Evolutionary conservation across 2,329 filamentous ascomycete genomes (phyloP), one percentile per base, ranked within the genome.

Genomic region (Mariannaea elegans): DNA sequence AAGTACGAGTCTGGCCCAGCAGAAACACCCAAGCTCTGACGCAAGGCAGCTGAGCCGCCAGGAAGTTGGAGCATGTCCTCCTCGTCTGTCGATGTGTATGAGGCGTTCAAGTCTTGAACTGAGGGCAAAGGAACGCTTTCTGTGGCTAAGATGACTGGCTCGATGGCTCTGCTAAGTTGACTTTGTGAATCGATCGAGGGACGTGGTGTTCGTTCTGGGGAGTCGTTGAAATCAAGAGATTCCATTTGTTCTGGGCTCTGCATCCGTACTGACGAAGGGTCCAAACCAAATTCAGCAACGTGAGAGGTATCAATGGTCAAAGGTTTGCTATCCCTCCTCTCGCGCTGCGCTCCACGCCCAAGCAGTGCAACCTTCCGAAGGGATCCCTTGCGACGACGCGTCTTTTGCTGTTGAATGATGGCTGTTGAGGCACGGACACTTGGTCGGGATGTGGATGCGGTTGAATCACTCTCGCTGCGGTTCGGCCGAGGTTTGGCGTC

Each of bases 291-390:
- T 1, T 68, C 56, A 19, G 68, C 59, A 21, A 69, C 62, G 32
- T 75, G 72, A 21, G 75, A 73, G 18, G 76, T 80, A 55, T 82
- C 77, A 54, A 83, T 76, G 18, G 74, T 76, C 58, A 82, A 68
- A 16, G 78, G 73, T 54, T 80, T 84, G 56, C 75, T 77, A 56
- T 87, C 87, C 65, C 79, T 84, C 70, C 77, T 82, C 67, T 86
- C 87, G 61, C 85, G 82, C 74, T 85, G 87, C 54, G 83, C 86
- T 62, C 90, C 89, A 63, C 90, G 90, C 14, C 92, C 92, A 16
- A 97, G 82, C 47, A 97, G 81, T 23, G 93, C 93, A 10, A 92
- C 92, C 77, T 97, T 97, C 60, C 94, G 86, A 73, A 97, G 81
- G 10, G 94, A 97, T 4, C 93, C 93, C 73, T 91, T 91, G 60